phyloP scores from a whole-genome alignment of 192 early-diverging fungal genomes.

The Helicostylum pulchrum region DNA sequence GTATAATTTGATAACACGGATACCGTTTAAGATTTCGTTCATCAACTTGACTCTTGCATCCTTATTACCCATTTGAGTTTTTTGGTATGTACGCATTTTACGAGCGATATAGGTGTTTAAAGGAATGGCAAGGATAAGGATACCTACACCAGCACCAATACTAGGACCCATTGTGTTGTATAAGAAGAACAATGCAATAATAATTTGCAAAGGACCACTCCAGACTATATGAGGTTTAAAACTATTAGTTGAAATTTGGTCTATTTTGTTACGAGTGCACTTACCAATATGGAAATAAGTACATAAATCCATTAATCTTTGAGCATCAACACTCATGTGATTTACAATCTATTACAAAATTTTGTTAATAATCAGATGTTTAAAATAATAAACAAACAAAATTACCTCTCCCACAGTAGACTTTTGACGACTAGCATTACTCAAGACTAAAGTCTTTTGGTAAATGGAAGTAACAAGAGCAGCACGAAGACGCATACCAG shows the following conservation, averaged over 20 bases:
- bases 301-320: constrained; percentile 59
- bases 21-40: constrained; percentile 86
- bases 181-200: constrained; percentile 17
- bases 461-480: constrained; percentile 82
- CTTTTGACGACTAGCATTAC: constrained; percentile 71
- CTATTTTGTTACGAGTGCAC: neutral
- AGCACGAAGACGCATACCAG: constrained; percentile 71
- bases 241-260: neutral
- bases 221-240: constrained; percentile 10
- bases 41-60: constrained; percentile 60
- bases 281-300: constrained; percentile 68
- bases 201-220: constrained; percentile 29
- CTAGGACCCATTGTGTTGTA: constrained; percentile 68
- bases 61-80: constrained; percentile 84
- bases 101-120: constrained; percentile 68
- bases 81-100: constrained; percentile 68
- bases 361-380: neutral
- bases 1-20: constrained; percentile 95
- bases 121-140: constrained; percentile 84
- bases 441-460: constrained; percentile 77
- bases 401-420: constrained; percentile 78
- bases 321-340: constrained; percentile 65
- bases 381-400: neutral
- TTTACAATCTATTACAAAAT: constrained; percentile 44
- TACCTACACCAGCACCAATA: constrained; percentile 79